Conservation (phyloP, 2,329 filamentous ascomycete genomes). For the Leptoxyphium fumago region DNA sequence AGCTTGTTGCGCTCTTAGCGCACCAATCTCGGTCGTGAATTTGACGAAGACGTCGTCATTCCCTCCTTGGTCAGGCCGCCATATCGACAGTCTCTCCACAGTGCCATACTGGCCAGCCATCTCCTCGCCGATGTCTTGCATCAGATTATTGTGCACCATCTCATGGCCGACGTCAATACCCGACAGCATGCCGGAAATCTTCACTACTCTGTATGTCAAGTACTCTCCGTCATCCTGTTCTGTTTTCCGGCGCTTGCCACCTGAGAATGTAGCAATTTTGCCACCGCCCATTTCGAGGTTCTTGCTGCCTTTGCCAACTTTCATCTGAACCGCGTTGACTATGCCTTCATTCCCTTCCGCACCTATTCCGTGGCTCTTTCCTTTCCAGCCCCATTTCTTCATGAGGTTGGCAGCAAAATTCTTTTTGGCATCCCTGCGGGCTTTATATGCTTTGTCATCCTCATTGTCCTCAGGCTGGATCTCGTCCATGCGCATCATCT, state of each 20-base stretch:
- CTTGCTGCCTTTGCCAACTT: constrained; percentile 77
- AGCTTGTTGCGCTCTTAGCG: constrained; percentile 79
- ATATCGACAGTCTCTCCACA: constrained; percentile 36
- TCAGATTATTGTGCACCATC: constrained; percentile 52
- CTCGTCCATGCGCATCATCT: constrained; percentile 4
- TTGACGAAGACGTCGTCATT: constrained; percentile 64
- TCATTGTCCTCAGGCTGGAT: constrained; percentile 12
- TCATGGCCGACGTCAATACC: constrained; percentile 71
- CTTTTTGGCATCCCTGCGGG: constrained; percentile 54
- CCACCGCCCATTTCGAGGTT: constrained; percentile 33
- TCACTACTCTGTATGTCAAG: constrained; percentile 63
- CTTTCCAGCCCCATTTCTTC: constrained; percentile 81
- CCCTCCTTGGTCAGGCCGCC: constrained; percentile 35
- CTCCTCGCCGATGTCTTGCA: constrained; percentile 92
- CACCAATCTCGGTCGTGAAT: constrained; percentile 75
- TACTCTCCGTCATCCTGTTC: constrained; percentile 10
- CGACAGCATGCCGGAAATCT: constrained; percentile 72
- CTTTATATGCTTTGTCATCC: constrained; percentile 21
- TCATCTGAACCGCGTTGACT: constrained; percentile 63
- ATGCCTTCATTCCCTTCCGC: constrained; percentile 64
- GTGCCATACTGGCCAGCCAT: constrained; percentile 55
- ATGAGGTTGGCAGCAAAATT: constrained; percentile 81
- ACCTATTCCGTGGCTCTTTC: constrained; percentile 70
- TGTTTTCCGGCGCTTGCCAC: constrained; percentile 46
- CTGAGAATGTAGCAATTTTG: constrained; percentile 65